Base-by-base conservation (phyloP, 495 filamentous ascomycete genomes). In the Penicillium psychrofluorescens region DNA sequence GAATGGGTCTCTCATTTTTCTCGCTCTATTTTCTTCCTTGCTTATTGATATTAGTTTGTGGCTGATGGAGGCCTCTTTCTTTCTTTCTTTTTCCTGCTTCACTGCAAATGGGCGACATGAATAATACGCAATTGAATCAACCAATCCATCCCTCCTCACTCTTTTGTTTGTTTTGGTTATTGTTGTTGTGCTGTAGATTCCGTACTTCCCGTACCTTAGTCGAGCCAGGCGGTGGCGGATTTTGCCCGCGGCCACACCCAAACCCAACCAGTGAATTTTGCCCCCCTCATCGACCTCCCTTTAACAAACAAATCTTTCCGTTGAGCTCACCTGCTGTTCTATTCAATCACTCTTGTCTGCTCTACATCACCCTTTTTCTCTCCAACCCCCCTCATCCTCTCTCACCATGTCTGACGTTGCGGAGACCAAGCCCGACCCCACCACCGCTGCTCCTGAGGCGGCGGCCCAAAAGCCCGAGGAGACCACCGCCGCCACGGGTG, bases 371-470 rank as follows among this genome's bases (percentile, higher is more conserved):
- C 22, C 43, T 35, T 39, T 44, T 43, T 27, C 31, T 22, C 27
- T 37, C 32, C 32, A 8, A 38, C 30, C 10, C 39, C 14, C 11
- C 37, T 8, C 35, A 37, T 29, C 8, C 35, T 35, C 38, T 50
- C 27, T 51, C 65, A 61, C 42, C 50, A 74, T 74, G 70, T 70
- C 70, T 66, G 70, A 70, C 63, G 58, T 61, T 46, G 53, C 67
- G 49, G 70, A 70, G 50, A 66, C 64, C 51, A 71, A 71, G 61
- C 66, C 69, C 50, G 67, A 76, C 65, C 63, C 68, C 62, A 61
- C 71, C 66, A 66, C 66, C 48, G 53, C 54, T 49, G 62, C 60
- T 60, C 59, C 61, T 62, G 68, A 67, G 32, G 32, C 32, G 59
- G 65, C 49, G 59, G 65, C 49, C 31, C 48, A 59, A 34, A 63